Evolutionary conservation across 2,329 filamentous ascomycete species (phyloP), one percentile per base, ranked within the genome.

Genomic region (Rhinocladiella similis): DNA sequence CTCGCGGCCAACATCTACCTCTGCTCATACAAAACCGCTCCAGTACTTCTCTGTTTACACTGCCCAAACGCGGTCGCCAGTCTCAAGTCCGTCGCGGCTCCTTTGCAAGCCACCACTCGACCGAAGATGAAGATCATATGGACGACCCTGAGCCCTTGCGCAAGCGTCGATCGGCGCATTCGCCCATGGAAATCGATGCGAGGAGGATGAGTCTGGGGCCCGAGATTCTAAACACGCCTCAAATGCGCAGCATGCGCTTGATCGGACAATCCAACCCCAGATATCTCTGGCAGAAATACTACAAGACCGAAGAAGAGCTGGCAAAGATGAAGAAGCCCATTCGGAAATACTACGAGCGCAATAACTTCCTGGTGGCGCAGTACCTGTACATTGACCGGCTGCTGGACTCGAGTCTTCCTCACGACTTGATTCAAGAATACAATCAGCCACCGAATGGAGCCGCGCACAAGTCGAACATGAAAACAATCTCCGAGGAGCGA

Each of bases 331-430:
- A 82, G 68, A 88, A 87, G 70, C 80, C 85, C n/a, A 73, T 95
- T 58, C 88, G 91, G 46, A 69, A 87, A 67, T 97, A 96, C 75
- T 96, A 97, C 69, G 87, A 95, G 77, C 85, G 90, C 42, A 93
- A 87, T 69, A 97, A 97, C 74, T 86, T 87, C 64, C 79, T 97
- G 42, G 85, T 97, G 57, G 89, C 94, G 71, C 89, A 96, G 70
- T 97, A 97, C 71, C 80, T 95, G 61, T 97, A 95, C 71, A 96
- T 97, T 66, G 93, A 97, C 73, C 84, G 88, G 50, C 79, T 97
- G 54, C 81, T 97, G 59, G 91, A 96, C 73, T 96, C 91, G 7
- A 92, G 90, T 27, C 83, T 96, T n/a, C 92, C 92, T 1, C 92
- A 96, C 68, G 87, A 93, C 66, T 79, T 97, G 43, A 85, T 97